A percentile compares a stretch with the other conserved stretches of the same genome.
Conservation (phyloP, 2,329 filamentous ascomycete species). For the Stachybotrys echinatus region DNA sequence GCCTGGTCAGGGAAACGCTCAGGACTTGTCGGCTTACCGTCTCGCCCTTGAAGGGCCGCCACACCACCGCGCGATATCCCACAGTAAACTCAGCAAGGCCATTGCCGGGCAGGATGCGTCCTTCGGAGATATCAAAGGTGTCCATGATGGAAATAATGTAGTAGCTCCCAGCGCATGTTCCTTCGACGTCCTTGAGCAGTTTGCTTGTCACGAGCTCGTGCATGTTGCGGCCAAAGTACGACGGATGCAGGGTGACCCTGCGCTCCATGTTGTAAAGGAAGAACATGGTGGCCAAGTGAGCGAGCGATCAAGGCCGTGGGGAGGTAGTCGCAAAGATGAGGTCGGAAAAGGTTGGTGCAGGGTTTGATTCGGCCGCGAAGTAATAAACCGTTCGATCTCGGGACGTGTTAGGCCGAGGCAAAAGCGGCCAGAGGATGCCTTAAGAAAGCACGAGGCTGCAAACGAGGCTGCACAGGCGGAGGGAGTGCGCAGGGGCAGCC, state of each 20-base stretch:
- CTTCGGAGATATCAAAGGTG: slow-evolving; percentile 89
- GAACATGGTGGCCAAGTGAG: slow-evolving; percentile 63
- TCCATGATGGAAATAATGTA: slow-evolving; percentile 99
- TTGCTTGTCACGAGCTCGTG: slow-evolving; percentile 85
- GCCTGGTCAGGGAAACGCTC: slow-evolving; percentile 7
- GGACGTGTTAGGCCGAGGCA: too few species aligned
- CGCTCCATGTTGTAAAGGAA: slow-evolving; percentile 97
- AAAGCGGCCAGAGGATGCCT: neutral
- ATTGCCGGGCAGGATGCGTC: slow-evolving; percentile 84
- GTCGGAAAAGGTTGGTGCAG: neutral
- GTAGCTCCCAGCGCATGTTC: slow-evolving; percentile 90
- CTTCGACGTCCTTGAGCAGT: slow-evolving; percentile 89
- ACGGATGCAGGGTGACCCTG: slow-evolving; percentile 90
- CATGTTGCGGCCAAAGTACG: slow-evolving; percentile 93
- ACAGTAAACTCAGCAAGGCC: slow-evolving; percentile 93
- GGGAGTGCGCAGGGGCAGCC: neutral
- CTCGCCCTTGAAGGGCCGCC: slow-evolving; percentile 97
- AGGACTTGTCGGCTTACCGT: slow-evolving; percentile 58
- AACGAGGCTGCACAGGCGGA: neutral
- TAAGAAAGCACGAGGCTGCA: neutral
- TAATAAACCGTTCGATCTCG: too few species aligned
- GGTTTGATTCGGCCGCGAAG: too few species aligned
- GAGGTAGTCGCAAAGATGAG: neutral
- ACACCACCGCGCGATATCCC: slow-evolving; percentile 91
- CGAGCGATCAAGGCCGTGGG: neutral